Conservation (phyloP, 2,329 filamentous ascomycete species). For the Ophiostoma perfectum region DNA sequence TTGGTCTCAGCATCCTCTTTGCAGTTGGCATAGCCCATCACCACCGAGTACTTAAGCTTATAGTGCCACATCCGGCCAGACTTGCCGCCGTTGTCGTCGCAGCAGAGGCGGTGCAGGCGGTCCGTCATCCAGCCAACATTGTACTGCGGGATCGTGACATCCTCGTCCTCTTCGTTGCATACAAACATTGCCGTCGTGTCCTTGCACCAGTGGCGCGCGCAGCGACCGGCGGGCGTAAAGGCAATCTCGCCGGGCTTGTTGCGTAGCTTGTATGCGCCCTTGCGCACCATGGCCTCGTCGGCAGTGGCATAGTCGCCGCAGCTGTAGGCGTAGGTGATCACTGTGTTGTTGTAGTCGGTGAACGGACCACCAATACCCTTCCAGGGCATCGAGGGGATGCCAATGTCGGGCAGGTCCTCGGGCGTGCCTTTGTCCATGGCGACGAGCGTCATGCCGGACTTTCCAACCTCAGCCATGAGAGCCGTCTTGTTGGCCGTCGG, state of each 20-base stretch:
- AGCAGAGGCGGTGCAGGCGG: conserved; percentile 22
- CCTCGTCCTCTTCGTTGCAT: conserved; percentile 20
- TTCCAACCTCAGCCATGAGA: not conserved
- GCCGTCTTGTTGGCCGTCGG: not conserved
- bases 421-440: conserved; percentile 17
- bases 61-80: conserved; percentile 23
- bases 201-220: conserved; percentile 22
- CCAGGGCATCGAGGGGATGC: conserved; percentile 12
- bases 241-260: conserved; percentile 12
- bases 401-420: conserved; percentile 21
- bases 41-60: conserved; percentile 16
- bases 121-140: conserved; percentile 23
- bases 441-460: not conserved
- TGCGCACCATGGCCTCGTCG: not conserved
- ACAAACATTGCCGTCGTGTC: conserved; percentile 24
- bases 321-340: conserved; percentile 17
- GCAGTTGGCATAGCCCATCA: conserved; percentile 24
- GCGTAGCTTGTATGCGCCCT: conserved; percentile 14
- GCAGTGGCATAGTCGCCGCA: conserved; percentile 22
- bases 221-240: not conserved
- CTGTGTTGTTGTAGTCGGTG: conserved; percentile 13
- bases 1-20: not conserved
- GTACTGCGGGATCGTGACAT: conserved; percentile 19
- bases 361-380: conserved; percentile 15
- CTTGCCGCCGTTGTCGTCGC: conserved; percentile 19